Base-by-base conservation (phyloP, 768 basidiomycete genomes). In the Dacryopinax spathularia region DNA sequence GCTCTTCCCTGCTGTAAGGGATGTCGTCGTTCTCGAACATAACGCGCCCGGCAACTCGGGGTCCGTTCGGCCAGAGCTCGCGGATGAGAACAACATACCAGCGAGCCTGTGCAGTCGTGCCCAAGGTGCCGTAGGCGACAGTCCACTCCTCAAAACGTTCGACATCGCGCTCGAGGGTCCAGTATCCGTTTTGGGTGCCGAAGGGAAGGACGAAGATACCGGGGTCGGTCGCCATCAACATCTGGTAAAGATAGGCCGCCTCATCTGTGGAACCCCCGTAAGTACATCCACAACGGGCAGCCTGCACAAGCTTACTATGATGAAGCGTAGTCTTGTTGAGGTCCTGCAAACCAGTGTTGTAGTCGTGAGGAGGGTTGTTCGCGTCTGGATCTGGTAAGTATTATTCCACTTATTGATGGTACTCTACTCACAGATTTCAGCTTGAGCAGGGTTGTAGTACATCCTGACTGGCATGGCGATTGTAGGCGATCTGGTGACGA, bases 21-120 rank as follows among this genome's bases (percentile, higher is more conserved):
- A 56, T 56, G 25, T 56, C 48, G 48, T 56, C 31, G 48, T 56
- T 56, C 25, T 56, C 48, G 48, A 56, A 56, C 48, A 56, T 56
- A 15, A 56, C 48, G 9, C 48, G 48, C 15, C 25, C 48, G 48
- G 48, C 48, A 15, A 56, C 48, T 13, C 48, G 10, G 48, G 48
- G 48, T 6, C 48, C 48, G 9, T 56, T 25, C 25, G 48, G 48
- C 48, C 48, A 56, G 9, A 15, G 13, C 9, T 56, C 31, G 25
- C 48, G 48, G 29, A 56, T 56, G 25, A 56, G 20, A 7, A 56
- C 48, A 10, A 56, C 48, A 29, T 27, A 56, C 48, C 48, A 56
- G 25, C 48, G 48, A 13, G 48, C 20, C 48, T 56, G 48, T 20
- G 25, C 25, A 29, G 48, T 31, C 9, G 48, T 56, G 48, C 48